Percentiles rank a stretch among this genome's conserved stretches.
Evolutionary conservation across 225 moss, liverwort and hornwort species (phyloP).

Genomic region (Rhytidiadelphus loreus): DNA sequence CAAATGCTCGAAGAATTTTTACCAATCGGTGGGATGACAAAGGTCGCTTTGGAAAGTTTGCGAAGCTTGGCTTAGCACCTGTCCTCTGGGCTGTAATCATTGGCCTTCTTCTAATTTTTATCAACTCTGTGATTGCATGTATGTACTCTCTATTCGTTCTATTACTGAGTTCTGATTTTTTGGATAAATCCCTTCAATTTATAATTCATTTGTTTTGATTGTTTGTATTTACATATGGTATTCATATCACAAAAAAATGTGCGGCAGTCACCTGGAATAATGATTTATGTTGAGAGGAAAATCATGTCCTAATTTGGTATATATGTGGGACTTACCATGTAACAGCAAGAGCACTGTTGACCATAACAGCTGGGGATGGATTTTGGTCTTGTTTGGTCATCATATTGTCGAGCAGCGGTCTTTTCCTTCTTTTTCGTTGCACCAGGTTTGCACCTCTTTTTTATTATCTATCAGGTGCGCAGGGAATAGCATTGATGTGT

Average conservation of each 20-base stretch:
- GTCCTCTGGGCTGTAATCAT: constrained; percentile 68
- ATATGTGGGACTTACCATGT: neutral
- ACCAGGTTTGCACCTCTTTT: constrained; percentile 42
- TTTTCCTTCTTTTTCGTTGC: constrained; percentile 82
- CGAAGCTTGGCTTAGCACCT: constrained; percentile 86
- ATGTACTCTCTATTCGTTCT: constrained; percentile 2
- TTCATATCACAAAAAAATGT: neutral
- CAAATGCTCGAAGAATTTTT: constrained; percentile 79
- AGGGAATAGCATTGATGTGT: neutral
- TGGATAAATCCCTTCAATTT: neutral
- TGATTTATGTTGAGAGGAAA: neutral
- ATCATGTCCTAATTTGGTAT: neutral
- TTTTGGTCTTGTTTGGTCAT: constrained; percentile 84
- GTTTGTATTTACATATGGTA: neutral
- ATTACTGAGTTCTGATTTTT: neutral
- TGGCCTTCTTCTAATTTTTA: constrained; percentile 52
- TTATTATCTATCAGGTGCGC: neutral
- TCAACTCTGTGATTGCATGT: constrained; percentile 72
- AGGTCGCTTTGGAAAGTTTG: constrained; percentile 69
- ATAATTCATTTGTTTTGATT: neutral
- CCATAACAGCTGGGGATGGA: constrained; percentile 82
- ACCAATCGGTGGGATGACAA: constrained; percentile 77
- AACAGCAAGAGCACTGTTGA: constrained; percentile 56
- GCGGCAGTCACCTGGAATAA: neutral
- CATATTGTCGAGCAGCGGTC: constrained; percentile 64